Base-by-base conservation (phyloP, 345 rosid species). In the Bruguiera gymnorhiza region DNA sequence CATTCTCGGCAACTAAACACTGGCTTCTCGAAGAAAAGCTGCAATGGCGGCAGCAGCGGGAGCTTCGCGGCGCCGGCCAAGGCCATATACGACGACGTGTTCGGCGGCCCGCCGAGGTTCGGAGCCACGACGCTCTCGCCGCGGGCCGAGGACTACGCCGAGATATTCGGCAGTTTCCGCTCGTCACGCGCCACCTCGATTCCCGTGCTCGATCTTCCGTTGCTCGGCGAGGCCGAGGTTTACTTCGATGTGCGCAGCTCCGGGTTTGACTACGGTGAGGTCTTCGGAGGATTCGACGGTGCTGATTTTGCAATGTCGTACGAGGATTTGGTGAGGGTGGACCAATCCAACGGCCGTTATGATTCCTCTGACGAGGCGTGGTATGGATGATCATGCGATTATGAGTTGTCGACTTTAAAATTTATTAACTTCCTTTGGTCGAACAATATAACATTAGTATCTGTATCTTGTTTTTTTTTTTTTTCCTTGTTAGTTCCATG, bases 121-220 rank as follows among this genome's bases (percentile, higher is more conserved):
- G 92, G 81, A 2, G 75, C 78, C 39, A 86, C 93, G 19, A 52
- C 85, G 2, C 75, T 94, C 50, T 88, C 98, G 21, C 98, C 97
- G 8, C 83, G 97, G 11, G 84, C 81, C 3, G 96, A 94, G 60
- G 98, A 94, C 80, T 94, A 89, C 65, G 70, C 71, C 64, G 96
- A 91, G 82, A 91, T 91, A 57, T 94, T 94, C 84, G 83, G 89
- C 21, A 85, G 89, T 2, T 91, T 89, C 52, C 92, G 83, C 78
- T 83, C 91, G n/a, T 77, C 91, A 67, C 89, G 89, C 81, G 85
- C 87, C 73, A 70, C 91, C n/a, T 89, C 96, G 70, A 86, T 94
- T 73, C 98, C 97, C 16, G 90, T 94, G 65, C 89, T 94, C 52
- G 94, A 91, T 89, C 97, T 94, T 70, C 96, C 96, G 0, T 37